Percentiles rank a stretch among this genome's conserved stretches.
phyloP scores from a whole-genome alignment of 176 grass and related monocot genomes.

The Juncus inflexus region DNA sequence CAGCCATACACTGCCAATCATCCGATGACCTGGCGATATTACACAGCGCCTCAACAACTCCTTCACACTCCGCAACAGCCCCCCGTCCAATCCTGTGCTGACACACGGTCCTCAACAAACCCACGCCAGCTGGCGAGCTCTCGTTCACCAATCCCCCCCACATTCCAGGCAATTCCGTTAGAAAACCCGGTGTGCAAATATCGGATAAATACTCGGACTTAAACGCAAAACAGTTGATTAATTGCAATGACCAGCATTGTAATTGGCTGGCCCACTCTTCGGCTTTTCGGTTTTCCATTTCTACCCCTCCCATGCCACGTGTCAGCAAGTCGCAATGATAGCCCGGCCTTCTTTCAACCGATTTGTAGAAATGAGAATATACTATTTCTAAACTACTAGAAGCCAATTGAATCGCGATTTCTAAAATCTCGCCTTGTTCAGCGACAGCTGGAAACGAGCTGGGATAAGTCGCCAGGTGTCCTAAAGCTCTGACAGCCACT shows the following conservation, averaged over 20 bases:
- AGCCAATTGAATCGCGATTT: conserved; percentile 90
- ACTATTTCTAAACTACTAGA: conserved; percentile 95
- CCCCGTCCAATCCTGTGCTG: conserved; percentile 78
- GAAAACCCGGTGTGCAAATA: conserved; percentile 88
- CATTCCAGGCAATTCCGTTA: conserved; percentile 88
- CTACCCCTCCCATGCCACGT: conserved; percentile 93
- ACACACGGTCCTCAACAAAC: conserved; percentile 89
- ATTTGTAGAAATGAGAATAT: conserved; percentile 96
- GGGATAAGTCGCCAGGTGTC: conserved; percentile 93
- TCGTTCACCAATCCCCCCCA: conserved; percentile 99
- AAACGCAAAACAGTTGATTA: conserved; percentile 98
- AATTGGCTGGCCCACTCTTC: conserved; percentile 99
- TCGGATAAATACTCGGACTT: conserved; percentile 90
- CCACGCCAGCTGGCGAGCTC: conserved; percentile 93
- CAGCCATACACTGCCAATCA: conserved; percentile 99
- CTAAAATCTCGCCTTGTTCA: conserved; percentile 91
- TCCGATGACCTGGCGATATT: conserved; percentile 97
- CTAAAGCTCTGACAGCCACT: conserved; percentile 88
- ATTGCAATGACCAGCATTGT: conserved; percentile 99
- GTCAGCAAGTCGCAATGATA: conserved; percentile 98
- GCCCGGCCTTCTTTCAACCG: conserved; percentile 70
- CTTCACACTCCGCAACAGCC: conserved; percentile 67
- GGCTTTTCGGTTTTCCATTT: conserved; percentile 97
- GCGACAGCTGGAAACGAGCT: conserved; percentile 81
- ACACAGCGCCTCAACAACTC: conserved; percentile 74